Evolutionary conservation across 2,329 filamentous ascomycete genomes (phyloP).

Genomic region (Cytospora mali): DNA sequence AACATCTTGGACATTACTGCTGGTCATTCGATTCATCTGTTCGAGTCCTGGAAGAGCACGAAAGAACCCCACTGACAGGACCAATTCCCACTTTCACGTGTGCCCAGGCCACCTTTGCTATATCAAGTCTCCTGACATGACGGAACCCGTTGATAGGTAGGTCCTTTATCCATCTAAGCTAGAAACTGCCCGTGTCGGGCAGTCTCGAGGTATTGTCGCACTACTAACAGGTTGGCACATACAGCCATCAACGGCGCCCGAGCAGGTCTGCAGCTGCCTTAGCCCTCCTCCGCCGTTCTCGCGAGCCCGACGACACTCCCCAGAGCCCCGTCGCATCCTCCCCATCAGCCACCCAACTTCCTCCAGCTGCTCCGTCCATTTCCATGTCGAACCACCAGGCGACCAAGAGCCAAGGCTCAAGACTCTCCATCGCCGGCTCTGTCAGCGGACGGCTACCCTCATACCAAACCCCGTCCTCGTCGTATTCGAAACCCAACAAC

Average conservation of each 20-base stretch:
- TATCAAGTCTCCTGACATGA: conserved; percentile 12
- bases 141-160: conserved; percentile 28
- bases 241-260: conserved; percentile 51
- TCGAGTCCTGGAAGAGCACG: not conserved
- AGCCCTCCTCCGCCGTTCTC: conserved; percentile 52
- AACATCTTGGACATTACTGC: not conserved
- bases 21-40: not conserved
- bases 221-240: conserved; percentile 7
- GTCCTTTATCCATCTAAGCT: not conserved
- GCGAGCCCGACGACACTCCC: conserved; percentile 52
- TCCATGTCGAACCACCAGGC: conserved; percentile 43
- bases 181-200: too few relatives aligned
- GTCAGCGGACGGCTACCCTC: conserved; percentile 47
- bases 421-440: conserved; percentile 48
- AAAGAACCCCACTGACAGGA: not conserved
- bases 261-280: conserved; percentile 53
- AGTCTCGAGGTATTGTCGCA: too few relatives aligned
- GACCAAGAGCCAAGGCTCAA: conserved; percentile 48
- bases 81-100: conserved; percentile 21
- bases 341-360: conserved; percentile 39
- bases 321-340: conserved; percentile 35
- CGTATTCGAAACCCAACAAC: conserved; percentile 38
- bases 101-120: conserved; percentile 20
- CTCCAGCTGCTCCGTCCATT: conserved; percentile 37
- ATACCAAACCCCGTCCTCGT: conserved; percentile 32